phyloP scores from a whole-genome alignment of 2,329 filamentous ascomycete genomes.

The Macrophomina tecta region DNA sequence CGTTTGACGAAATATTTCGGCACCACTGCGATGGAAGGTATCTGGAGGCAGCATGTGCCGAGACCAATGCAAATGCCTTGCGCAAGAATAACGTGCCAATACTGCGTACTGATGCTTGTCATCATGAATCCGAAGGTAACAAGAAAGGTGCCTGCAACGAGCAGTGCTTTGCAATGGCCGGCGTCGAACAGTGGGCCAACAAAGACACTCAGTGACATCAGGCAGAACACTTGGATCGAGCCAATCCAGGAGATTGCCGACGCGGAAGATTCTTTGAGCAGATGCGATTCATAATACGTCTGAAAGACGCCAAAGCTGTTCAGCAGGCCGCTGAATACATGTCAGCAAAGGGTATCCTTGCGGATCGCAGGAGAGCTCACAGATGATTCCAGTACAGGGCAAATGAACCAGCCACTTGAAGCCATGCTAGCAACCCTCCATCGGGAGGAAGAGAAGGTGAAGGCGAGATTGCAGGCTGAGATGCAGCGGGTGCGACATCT shows the following conservation, averaged over 20 bases:
- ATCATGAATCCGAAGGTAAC: conserved; percentile 59
- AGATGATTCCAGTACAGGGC: conserved; percentile 1
- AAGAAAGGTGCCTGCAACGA: conserved; percentile 51
- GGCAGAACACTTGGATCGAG: conserved; percentile 54
- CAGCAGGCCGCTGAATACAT: conserved; percentile 40
- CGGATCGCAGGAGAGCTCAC: neutral
- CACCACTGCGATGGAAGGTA: conserved; percentile 54
- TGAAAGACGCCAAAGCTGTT: conserved; percentile 58
- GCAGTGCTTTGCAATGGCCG: conserved; percentile 52
- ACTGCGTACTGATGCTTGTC: conserved; percentile 53
- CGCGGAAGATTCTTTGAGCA: conserved; percentile 47
- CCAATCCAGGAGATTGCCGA: conserved; percentile 58
- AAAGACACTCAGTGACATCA: conserved; percentile 53
- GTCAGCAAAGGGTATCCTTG: neutral
- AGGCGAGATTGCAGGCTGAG: neutral
- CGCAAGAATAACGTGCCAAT: conserved; percentile 57
- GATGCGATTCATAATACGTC: conserved; percentile 53
- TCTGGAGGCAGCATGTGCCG: conserved; percentile 51
- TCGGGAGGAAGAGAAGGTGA: neutral
- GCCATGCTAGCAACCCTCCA: neutral
- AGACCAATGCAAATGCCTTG: conserved; percentile 57
- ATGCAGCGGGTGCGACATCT: neutral
- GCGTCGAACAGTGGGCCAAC: conserved; percentile 57
- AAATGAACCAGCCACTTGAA: conserved; percentile 1
- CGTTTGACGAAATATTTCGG: conserved; percentile 55